phyloP scores from a whole-genome alignment of 1,284 basidiomycete species.

The Schizophyllum amplum region DNA sequence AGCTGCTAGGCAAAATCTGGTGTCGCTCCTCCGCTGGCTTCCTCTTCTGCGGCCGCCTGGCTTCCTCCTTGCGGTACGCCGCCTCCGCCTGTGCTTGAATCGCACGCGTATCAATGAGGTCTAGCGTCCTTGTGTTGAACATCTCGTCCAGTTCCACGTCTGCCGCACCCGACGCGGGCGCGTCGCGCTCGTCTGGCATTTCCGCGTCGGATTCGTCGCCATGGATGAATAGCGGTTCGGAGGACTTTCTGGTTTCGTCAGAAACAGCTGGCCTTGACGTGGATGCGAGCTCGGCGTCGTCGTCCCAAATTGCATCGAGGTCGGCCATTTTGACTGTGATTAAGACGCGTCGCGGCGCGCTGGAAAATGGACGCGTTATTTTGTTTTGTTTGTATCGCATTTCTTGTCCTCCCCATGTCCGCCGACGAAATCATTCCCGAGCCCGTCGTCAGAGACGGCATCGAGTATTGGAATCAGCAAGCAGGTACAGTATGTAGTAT shows the following conservation, averaged over 20 bases:
- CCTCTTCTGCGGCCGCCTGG: constrained; percentile 31
- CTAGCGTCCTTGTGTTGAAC: not conserved
- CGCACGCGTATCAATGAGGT: not conserved
- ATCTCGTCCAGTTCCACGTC: constrained; percentile 18
- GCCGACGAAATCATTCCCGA: constrained; percentile 25
- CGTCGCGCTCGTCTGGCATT: constrained; percentile 11
- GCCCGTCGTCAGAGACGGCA: constrained; percentile 54
- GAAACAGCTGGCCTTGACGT: constrained; percentile 4
- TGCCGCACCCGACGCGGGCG: constrained; percentile 38
- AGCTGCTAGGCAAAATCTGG: constrained; percentile 39
- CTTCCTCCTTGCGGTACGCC: constrained; percentile 44
- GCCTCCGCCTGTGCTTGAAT: constrained; percentile 7
- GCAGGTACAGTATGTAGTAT: constrained; percentile 11
- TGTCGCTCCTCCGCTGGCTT: constrained; percentile 30
- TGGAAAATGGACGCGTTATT: not conserved
- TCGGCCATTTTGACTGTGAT: not conserved
- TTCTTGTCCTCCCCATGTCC: not conserved
- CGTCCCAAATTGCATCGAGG: constrained; percentile 9
- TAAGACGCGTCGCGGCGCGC: not conserved
- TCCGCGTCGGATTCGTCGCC: not conserved
- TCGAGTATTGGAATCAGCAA: constrained; percentile 71
- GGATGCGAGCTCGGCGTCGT: constrained; percentile 31
- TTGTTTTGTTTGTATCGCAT: not conserved
- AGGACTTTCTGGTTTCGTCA: not conserved
- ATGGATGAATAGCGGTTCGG: not conserved